Evolutionary conservation across 2,329 filamentous ascomycete species (phyloP).

Genomic region (Neopestalotiopsis sp.): DNA sequence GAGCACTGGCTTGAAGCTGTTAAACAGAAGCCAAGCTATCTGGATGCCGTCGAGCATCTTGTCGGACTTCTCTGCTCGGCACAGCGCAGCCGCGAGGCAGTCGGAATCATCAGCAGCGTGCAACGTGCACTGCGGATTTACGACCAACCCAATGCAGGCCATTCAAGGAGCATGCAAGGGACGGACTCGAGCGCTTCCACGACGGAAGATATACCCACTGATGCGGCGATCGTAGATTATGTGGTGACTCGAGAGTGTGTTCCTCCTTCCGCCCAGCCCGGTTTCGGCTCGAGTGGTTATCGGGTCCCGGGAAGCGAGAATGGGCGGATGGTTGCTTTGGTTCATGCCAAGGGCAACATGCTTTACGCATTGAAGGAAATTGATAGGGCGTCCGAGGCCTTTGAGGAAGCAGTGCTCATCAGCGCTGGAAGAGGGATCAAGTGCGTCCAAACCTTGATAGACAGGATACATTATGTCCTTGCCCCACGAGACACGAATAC

Average conservation of each 20-base stretch:
- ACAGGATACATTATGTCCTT: conserved; percentile 75
- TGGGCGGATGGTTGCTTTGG: conserved; percentile 87
- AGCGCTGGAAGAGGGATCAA: conserved; percentile 74
- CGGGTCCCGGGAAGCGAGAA: conserved; percentile 85
- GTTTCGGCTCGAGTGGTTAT: conserved; percentile 83
- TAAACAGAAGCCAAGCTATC: conserved; percentile 81
- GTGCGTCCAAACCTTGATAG: conserved; percentile 80
- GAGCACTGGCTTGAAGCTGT: conserved; percentile 86
- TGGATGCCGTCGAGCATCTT: conserved; percentile 94
- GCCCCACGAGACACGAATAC: conserved; percentile 47
- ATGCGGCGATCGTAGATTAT: not conserved
- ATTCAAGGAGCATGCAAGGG: conserved; percentile 10
- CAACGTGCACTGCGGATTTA: conserved; percentile 71
- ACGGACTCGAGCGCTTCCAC: not conserved
- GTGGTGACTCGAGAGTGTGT: not conserved
- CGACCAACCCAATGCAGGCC: conserved; percentile 34
- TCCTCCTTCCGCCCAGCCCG: conserved; percentile 24
- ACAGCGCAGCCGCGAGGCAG: conserved; percentile 81
- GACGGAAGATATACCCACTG: not conserved
- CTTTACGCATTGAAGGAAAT: conserved; percentile 89
- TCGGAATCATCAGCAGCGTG: conserved; percentile 85
- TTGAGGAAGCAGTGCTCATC: conserved; percentile 93
- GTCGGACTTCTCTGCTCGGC: conserved; percentile 84
- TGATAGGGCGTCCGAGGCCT: conserved; percentile 79
- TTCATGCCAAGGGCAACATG: conserved; percentile 99